These are phyloP conservation scores for Magnolia kwangsiensis DNA, from an alignment of 164 flowering plant species.

Conservation along the genomic window DNA sequence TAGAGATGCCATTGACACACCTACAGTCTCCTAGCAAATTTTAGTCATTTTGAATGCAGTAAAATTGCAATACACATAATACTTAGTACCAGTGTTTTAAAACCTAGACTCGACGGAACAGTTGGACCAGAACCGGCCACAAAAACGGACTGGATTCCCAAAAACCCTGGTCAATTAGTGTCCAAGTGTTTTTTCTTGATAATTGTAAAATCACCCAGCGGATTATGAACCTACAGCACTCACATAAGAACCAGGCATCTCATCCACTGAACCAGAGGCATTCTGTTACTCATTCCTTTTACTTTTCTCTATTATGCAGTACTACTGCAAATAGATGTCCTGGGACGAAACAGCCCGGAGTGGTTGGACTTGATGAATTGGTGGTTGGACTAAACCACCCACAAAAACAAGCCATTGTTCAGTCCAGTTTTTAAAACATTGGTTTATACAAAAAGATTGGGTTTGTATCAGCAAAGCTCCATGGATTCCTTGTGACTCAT, in stretches of 20 bases:
- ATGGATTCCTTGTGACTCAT: no score
- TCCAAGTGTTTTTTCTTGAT: not conserved
- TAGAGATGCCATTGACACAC: slow-evolving; percentile 96
- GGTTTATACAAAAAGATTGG: not conserved
- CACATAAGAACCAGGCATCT: not conserved
- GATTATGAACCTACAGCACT: not conserved
- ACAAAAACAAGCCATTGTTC: not conserved
- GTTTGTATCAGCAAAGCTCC: not conserved
- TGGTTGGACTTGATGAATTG: no score
- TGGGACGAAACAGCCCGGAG: not conserved
- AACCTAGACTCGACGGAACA: not conserved
- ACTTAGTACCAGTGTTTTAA: not conserved
- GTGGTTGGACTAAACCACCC: not conserved
- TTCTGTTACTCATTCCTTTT: not conserved
- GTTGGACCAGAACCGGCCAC: no score
- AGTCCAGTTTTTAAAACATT: not conserved
- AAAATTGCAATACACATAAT: not conserved
- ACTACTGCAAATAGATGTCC: not conserved
- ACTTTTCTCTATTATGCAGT: not conserved
- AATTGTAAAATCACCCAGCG: not conserved
- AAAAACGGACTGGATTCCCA: not conserved
- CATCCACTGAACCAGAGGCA: not conserved
- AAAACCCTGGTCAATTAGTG: not conserved
- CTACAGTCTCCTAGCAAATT: slow-evolving; percentile 27
- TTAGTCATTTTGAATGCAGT: not conserved